A percentile compares a stretch with the other conserved stretches of the same genome.
Evolutionary conservation across 2,329 filamentous ascomycete species (phyloP).

Genomic region (Nigrograna mackinnonii): DNA sequence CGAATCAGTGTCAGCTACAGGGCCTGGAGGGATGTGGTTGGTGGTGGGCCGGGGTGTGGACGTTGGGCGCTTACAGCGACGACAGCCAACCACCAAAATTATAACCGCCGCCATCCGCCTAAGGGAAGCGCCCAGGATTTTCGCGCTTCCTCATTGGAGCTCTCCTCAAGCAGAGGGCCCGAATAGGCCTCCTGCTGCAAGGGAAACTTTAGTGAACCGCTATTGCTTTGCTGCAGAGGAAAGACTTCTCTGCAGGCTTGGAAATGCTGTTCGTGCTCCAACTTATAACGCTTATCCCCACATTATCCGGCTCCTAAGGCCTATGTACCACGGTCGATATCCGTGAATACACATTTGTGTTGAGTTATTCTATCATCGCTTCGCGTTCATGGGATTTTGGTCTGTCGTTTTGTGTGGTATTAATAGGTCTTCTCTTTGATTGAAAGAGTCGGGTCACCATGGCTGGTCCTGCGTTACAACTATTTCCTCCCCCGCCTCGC

Average conservation of each 20-base stretch:
- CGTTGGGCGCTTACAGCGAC: constrained; percentile 39
- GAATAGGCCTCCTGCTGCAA: constrained; percentile 33
- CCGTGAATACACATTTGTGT: constrained; percentile 9
- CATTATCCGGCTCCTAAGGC: constrained; percentile 23
- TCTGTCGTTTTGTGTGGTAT: constrained; percentile 10
- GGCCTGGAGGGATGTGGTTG: constrained; percentile 21
- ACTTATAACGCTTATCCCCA: constrained; percentile 40
- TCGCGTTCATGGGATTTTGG: constrained; percentile 3
- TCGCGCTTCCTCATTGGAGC: constrained; percentile 34
- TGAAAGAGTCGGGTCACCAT: constrained; percentile 29
- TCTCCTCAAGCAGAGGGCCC: constrained; percentile 23
- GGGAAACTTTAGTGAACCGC: constrained; percentile 35
- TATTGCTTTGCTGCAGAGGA: constrained; percentile 31
- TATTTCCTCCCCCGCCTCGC: constrained; percentile 43
- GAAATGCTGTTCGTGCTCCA: constrained; percentile 17
- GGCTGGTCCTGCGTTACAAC: constrained; percentile 38
- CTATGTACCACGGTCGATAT: constrained; percentile 21
- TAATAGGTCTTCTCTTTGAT: no score
- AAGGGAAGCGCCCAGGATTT: constrained; percentile 36
- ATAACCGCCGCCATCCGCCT: constrained; percentile 36
- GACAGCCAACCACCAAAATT: constrained; percentile 38
- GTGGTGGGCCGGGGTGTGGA: constrained; percentile 29
- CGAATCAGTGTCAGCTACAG: constrained; percentile 29
- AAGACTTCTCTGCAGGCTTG: constrained; percentile 18
- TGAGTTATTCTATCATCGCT: constrained; percentile 6